A percentile compares a stretch with the other conserved stretches of the same genome.
Evolutionary conservation across 768 basidiomycete species (phyloP).

Genomic region (Multifurca ochricompacta): DNA sequence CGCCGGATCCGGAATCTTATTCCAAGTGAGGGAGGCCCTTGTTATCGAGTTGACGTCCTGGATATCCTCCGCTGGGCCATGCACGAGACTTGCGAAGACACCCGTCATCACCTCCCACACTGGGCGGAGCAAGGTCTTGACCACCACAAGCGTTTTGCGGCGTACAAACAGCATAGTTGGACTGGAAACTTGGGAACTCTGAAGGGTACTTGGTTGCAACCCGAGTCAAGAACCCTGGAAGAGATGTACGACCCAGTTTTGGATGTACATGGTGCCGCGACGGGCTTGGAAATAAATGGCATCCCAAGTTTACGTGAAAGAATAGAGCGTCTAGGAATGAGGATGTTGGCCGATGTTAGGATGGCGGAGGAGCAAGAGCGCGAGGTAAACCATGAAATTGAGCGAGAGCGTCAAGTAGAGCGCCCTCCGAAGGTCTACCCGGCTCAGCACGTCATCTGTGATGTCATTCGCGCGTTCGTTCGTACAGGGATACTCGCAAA

Average conservation of each 20-base stretch:
- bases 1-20: conserved; percentile 3
- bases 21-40: background rate
- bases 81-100: conserved; percentile 17
- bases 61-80: conserved; percentile 18
- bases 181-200: background rate
- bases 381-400: conserved; percentile 16
- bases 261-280: background rate
- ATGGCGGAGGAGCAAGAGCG: conserved; percentile 16
- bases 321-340: conserved; percentile 1
- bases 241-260: conserved; percentile 9
- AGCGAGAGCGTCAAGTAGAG: conserved; percentile 11
- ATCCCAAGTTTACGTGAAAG: conserved; percentile 2
- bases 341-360: background rate
- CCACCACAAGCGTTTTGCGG: background rate
- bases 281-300: background rate
- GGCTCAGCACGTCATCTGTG: background rate
- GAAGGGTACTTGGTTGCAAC: conserved; percentile 4
- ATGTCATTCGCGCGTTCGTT: conserved; percentile 4
- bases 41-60: background rate
- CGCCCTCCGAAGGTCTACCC: background rate
- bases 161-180: background rate
- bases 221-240: conserved; percentile 12
- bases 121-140: conserved; percentile 15
- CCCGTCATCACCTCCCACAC: conserved; percentile 8
- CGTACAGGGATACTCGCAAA: background rate